Base-by-base conservation (phyloP, 495 filamentous ascomycete species). In the Aspergillus ostianus region DNA sequence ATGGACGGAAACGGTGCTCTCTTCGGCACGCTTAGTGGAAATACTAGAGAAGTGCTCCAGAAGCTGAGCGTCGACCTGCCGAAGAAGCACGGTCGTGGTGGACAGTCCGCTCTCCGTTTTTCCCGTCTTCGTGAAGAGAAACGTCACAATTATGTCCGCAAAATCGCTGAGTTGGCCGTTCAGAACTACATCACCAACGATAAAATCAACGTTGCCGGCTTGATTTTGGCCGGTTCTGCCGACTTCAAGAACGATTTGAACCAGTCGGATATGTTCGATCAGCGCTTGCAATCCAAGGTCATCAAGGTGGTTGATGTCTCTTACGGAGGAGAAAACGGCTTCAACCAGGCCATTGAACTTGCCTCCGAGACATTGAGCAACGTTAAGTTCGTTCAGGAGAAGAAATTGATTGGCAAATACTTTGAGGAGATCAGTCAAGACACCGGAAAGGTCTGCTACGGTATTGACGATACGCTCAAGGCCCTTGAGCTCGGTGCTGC, bases 161-260 rank as follows among this genome's bases (percentile, higher is more conserved):
- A 98, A 76, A 96, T 98, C 45, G 92, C 95, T 64, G 94, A 98
- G 72, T 77, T 96, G 77, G 94, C 94, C 45, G 94, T 98, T 23
- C 94, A 98, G 77, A 97, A 97, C 73, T 98, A 92, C 73, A 98
- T 98, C 75, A 95, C 92, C 62, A 88, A 88, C 72, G 94, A 98
- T 78, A 98, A 98, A 80, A 89, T 94, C 77, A 98, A 98, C 71
- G 92, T 97, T 30, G 92, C 89, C 53, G 95, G 94, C 64, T 72
- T 98, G 56, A 94, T 98, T 69, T 80, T 98, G 56, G 94, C 94
- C 56, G 94, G 94, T 75, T 97, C 93, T 23, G 94, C 94, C 62
- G 94, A 98, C 79, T 98, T 98, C 86, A 98, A 98, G 82, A 98
- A 96, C 77, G 94, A 98, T 65, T 82, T 98, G 12, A 97, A 97